Conservation (phyloP, 306 rosid genomes). For the Vigna unguiculata region DNA sequence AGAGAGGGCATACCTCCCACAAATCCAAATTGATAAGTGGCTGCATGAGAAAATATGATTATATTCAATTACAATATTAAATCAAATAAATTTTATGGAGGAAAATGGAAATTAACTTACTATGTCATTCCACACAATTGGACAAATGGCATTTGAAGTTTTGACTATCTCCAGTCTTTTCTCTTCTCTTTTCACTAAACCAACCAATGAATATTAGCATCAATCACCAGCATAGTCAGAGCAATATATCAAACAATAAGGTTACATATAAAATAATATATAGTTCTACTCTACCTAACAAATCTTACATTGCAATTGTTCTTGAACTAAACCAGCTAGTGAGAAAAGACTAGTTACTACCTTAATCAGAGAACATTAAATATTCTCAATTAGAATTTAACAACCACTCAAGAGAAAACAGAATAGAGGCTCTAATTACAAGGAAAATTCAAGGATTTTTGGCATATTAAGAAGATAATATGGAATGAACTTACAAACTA, state of each 20-base stretch:
- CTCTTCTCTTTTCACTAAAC: constrained; percentile 85
- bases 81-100: constrained; percentile 15
- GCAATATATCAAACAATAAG: constrained; percentile 33
- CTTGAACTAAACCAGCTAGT: constrained; percentile 10
- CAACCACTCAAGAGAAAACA: constrained; percentile 23
- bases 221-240: constrained; percentile 8
- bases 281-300: constrained; percentile 2
- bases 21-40: constrained; percentile 89
- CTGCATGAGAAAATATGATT: constrained; percentile 63
- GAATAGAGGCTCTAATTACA: neutral
- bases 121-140: constrained; percentile 85
- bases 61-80: constrained; percentile 39
- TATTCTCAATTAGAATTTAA: constrained; percentile 27
- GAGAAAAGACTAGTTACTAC: constrained; percentile 8
- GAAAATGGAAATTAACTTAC: constrained; percentile 58
- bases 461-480: constrained; percentile 22
- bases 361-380: constrained; percentile 26
- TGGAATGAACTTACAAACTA: constrained; percentile 78
- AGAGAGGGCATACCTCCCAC: constrained; percentile 83
- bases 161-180: constrained; percentile 68
- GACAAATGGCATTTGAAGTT: constrained; percentile 83
- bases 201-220: constrained; percentile 37
- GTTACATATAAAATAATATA: constrained; percentile 17
- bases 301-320: constrained; percentile 11
- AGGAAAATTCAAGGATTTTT: constrained; percentile 24